Evolutionary conservation across 2,329 filamentous ascomycete species (phyloP).

Genomic region (Blastomyces silverae): DNA sequence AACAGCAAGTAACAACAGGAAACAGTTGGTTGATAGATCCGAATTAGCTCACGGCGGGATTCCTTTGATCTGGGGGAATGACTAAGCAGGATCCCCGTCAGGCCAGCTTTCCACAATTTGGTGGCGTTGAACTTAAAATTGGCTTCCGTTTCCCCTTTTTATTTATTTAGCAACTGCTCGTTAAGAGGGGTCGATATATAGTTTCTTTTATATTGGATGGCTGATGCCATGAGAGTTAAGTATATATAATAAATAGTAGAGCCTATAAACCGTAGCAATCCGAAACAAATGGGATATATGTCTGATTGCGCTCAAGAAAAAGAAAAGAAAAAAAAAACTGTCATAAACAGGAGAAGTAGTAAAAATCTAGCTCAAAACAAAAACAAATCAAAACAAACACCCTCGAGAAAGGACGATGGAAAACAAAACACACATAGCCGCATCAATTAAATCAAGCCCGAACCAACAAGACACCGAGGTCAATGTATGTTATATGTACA

Average conservation of each 20-base stretch:
- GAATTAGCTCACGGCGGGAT: neutral
- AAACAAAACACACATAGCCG: neutral
- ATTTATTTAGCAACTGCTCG: neutral
- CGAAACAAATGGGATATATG: neutral
- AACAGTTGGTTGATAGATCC: neutral
- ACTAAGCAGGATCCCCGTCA: neutral
- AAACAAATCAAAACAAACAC: neutral
- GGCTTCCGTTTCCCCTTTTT: neutral
- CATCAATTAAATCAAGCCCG: conserved; percentile 13
- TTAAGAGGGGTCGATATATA: too few relatives aligned
- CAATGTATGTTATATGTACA: conserved; percentile 12
- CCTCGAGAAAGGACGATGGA: neutral
- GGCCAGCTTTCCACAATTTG: conserved; percentile 8
- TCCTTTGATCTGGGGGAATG: neutral
- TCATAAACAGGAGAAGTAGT: neutral
- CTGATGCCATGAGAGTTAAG: neutral
- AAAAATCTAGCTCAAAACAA: neutral
- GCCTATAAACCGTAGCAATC: neutral
- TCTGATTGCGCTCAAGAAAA: neutral
- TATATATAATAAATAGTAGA: neutral
- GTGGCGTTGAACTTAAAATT: neutral
- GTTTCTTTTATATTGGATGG: neutral
- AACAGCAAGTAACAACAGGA: neutral
- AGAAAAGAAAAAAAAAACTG: neutral
- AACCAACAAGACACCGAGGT: conserved; percentile 7